phyloP scores from a whole-genome alignment of 441 rosid species.

The Mallotus japonicus region DNA sequence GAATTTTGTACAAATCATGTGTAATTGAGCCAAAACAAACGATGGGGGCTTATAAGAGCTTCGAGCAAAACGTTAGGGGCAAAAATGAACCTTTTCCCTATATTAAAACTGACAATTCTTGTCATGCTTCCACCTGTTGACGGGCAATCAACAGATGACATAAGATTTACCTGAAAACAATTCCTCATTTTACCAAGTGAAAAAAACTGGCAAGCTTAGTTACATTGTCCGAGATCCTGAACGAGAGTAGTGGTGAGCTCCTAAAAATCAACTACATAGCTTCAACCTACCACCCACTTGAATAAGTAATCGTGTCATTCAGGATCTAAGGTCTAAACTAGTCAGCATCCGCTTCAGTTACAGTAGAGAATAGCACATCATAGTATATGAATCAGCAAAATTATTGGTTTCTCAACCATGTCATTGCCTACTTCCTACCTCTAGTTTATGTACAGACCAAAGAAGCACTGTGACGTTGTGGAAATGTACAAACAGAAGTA shows the following conservation, averaged over 20 bases:
- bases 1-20: too few species aligned
- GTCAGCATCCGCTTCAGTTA: conserved; percentile 16
- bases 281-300: conserved; percentile 35
- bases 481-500: conserved; percentile 23
- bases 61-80: too few species aligned
- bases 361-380: conserved; percentile 8
- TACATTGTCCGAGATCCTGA: conserved; percentile 23
- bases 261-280: conserved; percentile 32
- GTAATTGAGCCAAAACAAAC: too few species aligned
- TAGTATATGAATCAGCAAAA: conserved; percentile 25
- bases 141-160: not conserved
- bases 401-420: conserved; percentile 25
- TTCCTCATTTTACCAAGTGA: conserved; percentile 18
- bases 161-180: not conserved
- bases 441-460: conserved; percentile 41
- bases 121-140: too few species aligned
- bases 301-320: conserved; percentile 4
- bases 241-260: conserved; percentile 38
- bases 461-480: conserved; percentile 22
- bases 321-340: conserved; percentile 11
- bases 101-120: not conserved
- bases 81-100: too few species aligned
- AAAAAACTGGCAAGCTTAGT: conserved; percentile 20
- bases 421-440: conserved; percentile 24
- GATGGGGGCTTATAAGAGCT: too few species aligned